Conservation (phyloP, 768 basidiomycete species). For the Suillus subaureus region DNA sequence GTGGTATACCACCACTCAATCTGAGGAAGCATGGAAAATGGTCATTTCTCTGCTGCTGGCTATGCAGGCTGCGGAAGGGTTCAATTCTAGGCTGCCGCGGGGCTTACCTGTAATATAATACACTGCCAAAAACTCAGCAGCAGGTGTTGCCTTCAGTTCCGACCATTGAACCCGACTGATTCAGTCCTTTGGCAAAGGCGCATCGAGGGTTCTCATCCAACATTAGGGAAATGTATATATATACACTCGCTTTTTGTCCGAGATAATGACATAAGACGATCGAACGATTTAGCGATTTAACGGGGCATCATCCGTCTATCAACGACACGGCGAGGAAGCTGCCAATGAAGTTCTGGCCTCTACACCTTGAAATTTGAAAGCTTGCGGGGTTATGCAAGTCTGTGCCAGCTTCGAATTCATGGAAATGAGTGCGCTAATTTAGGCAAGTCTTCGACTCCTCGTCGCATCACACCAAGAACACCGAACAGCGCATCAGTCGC, state of each 20-base stretch:
- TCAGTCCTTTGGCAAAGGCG: conserved; percentile 34
- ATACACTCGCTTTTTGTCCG: conserved; percentile 30
- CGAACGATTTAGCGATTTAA: conserved; percentile 8
- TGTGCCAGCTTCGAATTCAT: conserved; percentile 35
- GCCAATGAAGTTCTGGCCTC: conserved; percentile 32
- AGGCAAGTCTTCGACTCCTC: conserved; percentile 33
- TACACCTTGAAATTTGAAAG: conserved; percentile 11
- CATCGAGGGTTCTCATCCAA: conserved; percentile 46
- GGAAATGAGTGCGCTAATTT: conserved; percentile 35
- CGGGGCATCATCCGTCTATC: conserved; percentile 34
- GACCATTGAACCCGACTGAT: conserved; percentile 7
- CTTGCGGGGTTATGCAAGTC: conserved; percentile 29
- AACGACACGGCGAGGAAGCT: conserved; percentile 32
- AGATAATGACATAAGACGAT: conserved; percentile 16
- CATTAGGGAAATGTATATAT: conserved; percentile 40
- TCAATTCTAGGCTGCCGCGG: conserved; percentile 13
- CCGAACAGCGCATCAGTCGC: conserved; percentile 43
- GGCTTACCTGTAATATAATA: conserved; percentile 42
- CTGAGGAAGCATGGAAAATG: conserved; percentile 35
- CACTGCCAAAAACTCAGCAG: conserved; percentile 44
- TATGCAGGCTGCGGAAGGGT: conserved; percentile 34
- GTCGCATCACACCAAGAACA: conserved; percentile 23
- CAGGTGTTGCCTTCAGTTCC: conserved; percentile 16
- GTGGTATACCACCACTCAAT: conserved; percentile 42
- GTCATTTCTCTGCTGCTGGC: conserved; percentile 38